Base-by-base conservation (phyloP, 306 rosid species). In the Vigna radiata region DNA sequence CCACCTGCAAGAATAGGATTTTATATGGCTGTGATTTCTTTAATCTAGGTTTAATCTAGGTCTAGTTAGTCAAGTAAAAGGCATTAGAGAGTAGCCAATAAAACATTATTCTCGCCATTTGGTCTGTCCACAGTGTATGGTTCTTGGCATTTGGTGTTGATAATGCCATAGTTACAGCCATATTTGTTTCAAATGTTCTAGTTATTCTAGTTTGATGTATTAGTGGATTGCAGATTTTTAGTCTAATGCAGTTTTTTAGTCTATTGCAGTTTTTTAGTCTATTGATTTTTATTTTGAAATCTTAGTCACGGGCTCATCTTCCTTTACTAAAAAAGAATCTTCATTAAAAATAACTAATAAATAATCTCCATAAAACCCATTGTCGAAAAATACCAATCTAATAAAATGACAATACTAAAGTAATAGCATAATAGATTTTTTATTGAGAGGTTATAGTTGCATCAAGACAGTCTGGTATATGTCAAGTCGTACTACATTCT, bases 21-120 rank as follows among this genome's bases (percentile, higher is more conserved):
- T 8, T 44, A 3, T 11, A 29, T 50, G 73, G 41, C 58, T 17
- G 53, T 66, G 2, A 17, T 61, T 70, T 50, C 27, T 19, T 23
- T 23, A 48, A 60, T 23, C 25, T 56, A 21, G 4, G 4, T 13
- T 2, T 14, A 56, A 56, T 41, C 21, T 29, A 29, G 33, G 33
- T 29, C 27, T 44, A 54, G 8, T 43, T 16, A 9, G 21, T 36
- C 8, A 1, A 36, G 8, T 5, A 6, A 0, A 36, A 36, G 41
- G 41, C 41, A 36, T 36, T 36, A 6, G 8, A 66, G 68, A 47
- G 33, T 68, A 21, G 60, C 56, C 48, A 82, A 71, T 64, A 77
- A 76, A 12, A 61, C 52, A 46, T 71, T 50, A 18, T 81, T 76
- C 54, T 14, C 4, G 2, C 18, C 49, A 25, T 75, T 83, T 8